These are phyloP conservation scores for Colletotrichum sp. DNA, from an alignment of 2,329 filamentous ascomycete species.

Conservation along the genomic window DNA sequence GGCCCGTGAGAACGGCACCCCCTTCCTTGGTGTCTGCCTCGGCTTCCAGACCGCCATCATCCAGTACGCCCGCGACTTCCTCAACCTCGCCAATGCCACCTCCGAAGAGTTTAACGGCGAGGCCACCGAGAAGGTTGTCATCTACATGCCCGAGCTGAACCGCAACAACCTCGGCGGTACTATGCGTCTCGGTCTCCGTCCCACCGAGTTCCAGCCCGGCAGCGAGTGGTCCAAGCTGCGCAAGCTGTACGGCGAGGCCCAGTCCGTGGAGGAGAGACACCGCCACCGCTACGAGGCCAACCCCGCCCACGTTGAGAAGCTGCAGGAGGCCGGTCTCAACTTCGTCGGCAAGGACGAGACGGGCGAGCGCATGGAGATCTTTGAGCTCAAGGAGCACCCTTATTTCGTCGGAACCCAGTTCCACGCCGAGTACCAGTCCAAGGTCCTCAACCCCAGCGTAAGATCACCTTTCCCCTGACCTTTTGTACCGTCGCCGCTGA, in stretches of 20 bases:
- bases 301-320: slow-evolving; percentile 72
- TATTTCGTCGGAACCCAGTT: slow-evolving; percentile 87
- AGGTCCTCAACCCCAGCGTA: slow-evolving; percentile 72
- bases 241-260: slow-evolving; percentile 69
- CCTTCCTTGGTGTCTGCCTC: slow-evolving; percentile 86
- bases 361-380: slow-evolving; percentile 80
- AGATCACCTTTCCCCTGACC: slow-evolving; percentile 40
- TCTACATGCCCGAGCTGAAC: slow-evolving; percentile 92
- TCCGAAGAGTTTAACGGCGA: slow-evolving; percentile 61
- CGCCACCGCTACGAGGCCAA: slow-evolving; percentile 93
- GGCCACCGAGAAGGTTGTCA: slow-evolving; percentile 73
- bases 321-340: slow-evolving; percentile 72
- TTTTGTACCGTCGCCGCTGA: slow-evolving; percentile 60
- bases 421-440: slow-evolving; percentile 84
- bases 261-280: slow-evolving; percentile 74
- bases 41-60: slow-evolving; percentile 94
- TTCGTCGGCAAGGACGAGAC: slow-evolving; percentile 83
- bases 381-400: slow-evolving; percentile 83
- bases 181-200: slow-evolving; percentile 81
- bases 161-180: slow-evolving; percentile 81
- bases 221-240: slow-evolving; percentile 82
- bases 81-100: slow-evolving; percentile 62
- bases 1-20: slow-evolving; percentile 81
- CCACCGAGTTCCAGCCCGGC: slow-evolving; percentile 75
- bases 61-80: slow-evolving; percentile 82